Evolutionary conservation across 1,284 basidiomycete species (phyloP).

Genomic region (Trametes polyzona): DNA sequence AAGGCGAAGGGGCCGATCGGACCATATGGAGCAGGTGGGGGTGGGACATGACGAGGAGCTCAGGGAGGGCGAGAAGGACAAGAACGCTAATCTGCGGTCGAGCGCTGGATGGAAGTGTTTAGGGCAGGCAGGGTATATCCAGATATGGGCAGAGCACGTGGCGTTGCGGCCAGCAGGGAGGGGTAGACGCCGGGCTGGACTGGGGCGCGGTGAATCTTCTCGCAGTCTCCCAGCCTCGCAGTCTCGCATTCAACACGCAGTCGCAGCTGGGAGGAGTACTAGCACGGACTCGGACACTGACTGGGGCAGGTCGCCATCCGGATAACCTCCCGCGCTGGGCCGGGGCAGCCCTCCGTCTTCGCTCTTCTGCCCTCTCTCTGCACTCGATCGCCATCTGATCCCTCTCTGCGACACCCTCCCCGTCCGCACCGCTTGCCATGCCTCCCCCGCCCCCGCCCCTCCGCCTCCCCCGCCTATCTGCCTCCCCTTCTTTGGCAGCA

Average conservation of each 20-base stretch:
- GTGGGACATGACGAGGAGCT: background rate
- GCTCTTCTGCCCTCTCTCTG: background rate
- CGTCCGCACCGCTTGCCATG: slow-evolving; percentile 32
- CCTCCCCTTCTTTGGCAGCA: slow-evolving; percentile 34
- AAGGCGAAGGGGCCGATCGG: slow-evolving; percentile 6
- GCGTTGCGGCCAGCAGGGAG: slow-evolving; percentile 1
- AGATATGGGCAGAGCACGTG: slow-evolving; percentile 8
- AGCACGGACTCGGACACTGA: background rate
- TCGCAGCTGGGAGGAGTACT: too few relatives aligned
- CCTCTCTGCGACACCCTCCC: slow-evolving; percentile 33
- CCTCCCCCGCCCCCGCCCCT: slow-evolving; percentile 33
- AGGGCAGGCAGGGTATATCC: slow-evolving; percentile 9
- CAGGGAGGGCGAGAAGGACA: background rate
- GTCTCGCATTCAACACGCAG: too few relatives aligned
- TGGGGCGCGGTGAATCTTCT: background rate
- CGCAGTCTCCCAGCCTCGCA: background rate
- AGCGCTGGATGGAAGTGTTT: slow-evolving; percentile 8
- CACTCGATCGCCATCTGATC: slow-evolving; percentile 19
- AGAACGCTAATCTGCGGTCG: slow-evolving; percentile 11
- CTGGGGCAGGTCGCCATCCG: background rate
- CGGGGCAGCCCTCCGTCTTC: background rate
- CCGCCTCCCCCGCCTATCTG: slow-evolving; percentile 35
- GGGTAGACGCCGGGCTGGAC: background rate
- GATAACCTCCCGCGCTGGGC: background rate
- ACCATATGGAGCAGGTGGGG: background rate